Evolutionary conservation across 106 monocot species (phyloP), one percentile per base, ranked within the genome.

Genomic region (Xerophyta viscosa): DNA sequence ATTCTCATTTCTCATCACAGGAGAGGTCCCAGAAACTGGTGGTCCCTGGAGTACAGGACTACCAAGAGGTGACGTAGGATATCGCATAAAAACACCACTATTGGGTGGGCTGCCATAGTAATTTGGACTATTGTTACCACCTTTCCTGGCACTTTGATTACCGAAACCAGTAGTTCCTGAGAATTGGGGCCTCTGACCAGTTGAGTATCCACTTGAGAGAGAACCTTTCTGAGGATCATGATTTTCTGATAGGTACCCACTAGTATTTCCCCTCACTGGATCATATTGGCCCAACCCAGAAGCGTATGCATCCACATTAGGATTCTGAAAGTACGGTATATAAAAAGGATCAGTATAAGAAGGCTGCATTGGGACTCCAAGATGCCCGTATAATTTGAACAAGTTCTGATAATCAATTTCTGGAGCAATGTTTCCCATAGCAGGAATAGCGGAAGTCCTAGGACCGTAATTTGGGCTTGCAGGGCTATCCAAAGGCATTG

Each of bases 311-410:
- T 76, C 67, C 28, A 70, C 14, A 61, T 69, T 55, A 46, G 77
- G 73, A 13, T 88, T 81, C 20, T 81, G 80, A 60, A 82, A 82
- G 47, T 67, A 89, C 31, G 69, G 61, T 64, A 82, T 53, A 59
- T 71, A 88, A 0, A 79, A 26, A 50, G 80, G 71, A 49, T 88
- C 82, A 27, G 62, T 33, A 47, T 73, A 69, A 25, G 94, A 46
- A 53, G 70, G 81, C 31, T 72, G 80, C 42, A 66, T 55, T 55
- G 76, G 52, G 25, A 76, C 25, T 6, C 78, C 85, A 43, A 66
- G 48, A 33, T 85, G 88, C 17, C 84, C 88, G 57, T 84, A 88
- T 27, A 71, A 62, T 47, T 91, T 84, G 52, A 74, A 77, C 26
- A 71, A 46, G 12, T 74, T 64, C 56, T 77, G 67, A 45, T 77